Evolutionary conservation across 2,329 filamentous ascomycete species (phyloP), one percentile per base, ranked within the genome.

Genomic region (Biscogniauxia marginata): DNA sequence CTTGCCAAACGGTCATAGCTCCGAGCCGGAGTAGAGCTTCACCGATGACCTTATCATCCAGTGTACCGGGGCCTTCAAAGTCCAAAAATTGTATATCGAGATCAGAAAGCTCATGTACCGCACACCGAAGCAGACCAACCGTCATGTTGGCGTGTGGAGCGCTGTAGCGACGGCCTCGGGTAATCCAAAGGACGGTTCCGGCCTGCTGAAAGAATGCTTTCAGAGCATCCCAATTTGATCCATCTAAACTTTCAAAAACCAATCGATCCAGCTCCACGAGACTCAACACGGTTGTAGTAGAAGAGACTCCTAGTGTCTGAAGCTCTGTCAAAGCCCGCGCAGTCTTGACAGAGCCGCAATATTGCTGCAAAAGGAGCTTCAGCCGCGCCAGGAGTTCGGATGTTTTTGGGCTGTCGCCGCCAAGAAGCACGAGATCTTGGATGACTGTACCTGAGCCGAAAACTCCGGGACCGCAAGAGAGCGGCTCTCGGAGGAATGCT

Each of bases 401-500:
- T 11, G 13, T 39, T 39, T 16, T n/a, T 11, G 30, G 30, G 30
- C 30, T n/a, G 6, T 21, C 23, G 16, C 30, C 13, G 18, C 25
- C 49, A 19, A 55, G 13, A 43, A 53, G 46, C 3, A 53, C 13
- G 11, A 53, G 52, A 16, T 48, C 46, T 49, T 49, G 18, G n/a
- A 8, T 5, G 19, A 49, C n/a, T 7, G 49, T 30, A 22, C n/a
- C 47, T 34, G 34, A 39, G 11, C 44, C 44, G 20, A 47, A 34
- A 13, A 7, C 9, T 3, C 20, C 48, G 6, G 23, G 48, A 50
- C 11, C n/a, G 11, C 19, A 7, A 13, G 48, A 39, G 13, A 65
- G 52, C 1, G 68, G 69, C 3, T 62, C 49, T 1, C 64, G 60
- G 1, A 71, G 53, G 8, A 64, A 49, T 1, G 25, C 8, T 5